Evolutionary conservation across 2,329 filamentous ascomycete species (phyloP).

Genomic region (Oidium heveae): DNA sequence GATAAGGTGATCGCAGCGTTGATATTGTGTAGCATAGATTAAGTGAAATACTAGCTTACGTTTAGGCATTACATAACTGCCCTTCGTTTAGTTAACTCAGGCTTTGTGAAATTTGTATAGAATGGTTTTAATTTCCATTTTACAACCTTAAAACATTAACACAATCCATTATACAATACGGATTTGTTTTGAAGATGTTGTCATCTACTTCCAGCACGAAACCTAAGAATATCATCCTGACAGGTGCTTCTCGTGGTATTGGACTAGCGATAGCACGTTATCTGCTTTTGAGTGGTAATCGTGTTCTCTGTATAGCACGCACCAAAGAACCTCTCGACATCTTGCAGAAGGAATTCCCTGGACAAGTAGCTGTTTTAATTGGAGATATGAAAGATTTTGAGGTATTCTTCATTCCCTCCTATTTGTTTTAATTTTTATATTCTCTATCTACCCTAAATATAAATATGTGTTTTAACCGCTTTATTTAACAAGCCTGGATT

Average conservation of each 20-base stretch:
- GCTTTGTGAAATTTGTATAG: no score
- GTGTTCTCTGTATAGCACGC: conserved; percentile 32
- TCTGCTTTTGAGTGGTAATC: conserved; percentile 27
- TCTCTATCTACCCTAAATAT: not conserved
- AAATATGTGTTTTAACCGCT: no score
- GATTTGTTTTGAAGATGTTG: no score
- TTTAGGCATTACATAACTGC: no score
- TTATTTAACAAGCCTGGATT: no score
- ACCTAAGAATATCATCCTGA: conserved; percentile 41
- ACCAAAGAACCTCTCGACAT: conserved; percentile 23
- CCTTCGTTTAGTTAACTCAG: no score
- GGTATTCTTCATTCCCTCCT: conserved; percentile 14
- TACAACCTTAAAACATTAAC: no score
- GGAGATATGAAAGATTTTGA: conserved; percentile 28
- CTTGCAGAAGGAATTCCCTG: conserved; percentile 25
- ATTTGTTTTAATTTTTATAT: not conserved
- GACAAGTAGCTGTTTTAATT: conserved; percentile 28
- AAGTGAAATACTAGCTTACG: no score
- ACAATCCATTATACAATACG: no score
- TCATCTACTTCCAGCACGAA: not conserved
- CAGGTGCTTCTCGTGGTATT: conserved; percentile 37
- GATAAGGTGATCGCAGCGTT: no score
- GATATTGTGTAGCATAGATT: no score
- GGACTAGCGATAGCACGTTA: conserved; percentile 28
- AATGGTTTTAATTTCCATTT: no score